Percentiles rank a stretch among this genome's conserved stretches.
These are phyloP conservation scores for Allodekkera sacchari DNA, from an alignment of 805 yeast species.

Conservation along the genomic window DNA sequence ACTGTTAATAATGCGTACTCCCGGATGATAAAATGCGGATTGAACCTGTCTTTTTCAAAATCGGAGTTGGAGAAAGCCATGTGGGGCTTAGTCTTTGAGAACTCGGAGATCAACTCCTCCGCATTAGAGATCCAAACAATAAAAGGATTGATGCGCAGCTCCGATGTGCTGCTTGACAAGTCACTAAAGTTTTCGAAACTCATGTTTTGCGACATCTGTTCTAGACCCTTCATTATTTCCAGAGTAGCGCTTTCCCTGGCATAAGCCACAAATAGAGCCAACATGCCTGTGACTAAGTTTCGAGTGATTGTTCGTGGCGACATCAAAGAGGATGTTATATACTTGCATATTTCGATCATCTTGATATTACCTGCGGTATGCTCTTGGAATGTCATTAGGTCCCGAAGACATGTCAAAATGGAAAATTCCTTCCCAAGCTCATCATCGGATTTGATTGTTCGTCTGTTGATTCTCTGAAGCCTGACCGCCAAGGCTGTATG, in stretches of 20 bases:
- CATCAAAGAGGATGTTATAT: slow-evolving; percentile 63
- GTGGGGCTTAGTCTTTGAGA: slow-evolving; percentile 5
- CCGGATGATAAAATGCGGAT: slow-evolving; percentile 12
- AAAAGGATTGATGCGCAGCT: slow-evolving; percentile 6
- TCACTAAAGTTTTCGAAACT: not conserved
- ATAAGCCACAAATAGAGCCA: slow-evolving; percentile 37
- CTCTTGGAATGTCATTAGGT: slow-evolving; percentile 54
- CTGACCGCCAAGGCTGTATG: slow-evolving; percentile 66
- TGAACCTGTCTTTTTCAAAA: slow-evolving; percentile 7
- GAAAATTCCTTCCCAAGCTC: slow-evolving; percentile 64
- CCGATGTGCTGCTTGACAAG: slow-evolving; percentile 1
- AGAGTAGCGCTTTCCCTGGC: slow-evolving; percentile 10
- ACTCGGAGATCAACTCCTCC: slow-evolving; percentile 8
- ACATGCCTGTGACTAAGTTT: slow-evolving; percentile 70
- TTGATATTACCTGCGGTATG: slow-evolving; percentile 51
- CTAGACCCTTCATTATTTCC: slow-evolving; percentile 8
- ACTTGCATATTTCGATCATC: slow-evolving; percentile 40
- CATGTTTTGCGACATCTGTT: slow-evolving; percentile 1
- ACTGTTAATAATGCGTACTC: slow-evolving; percentile 70
- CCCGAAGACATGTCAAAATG: slow-evolving; percentile 69
- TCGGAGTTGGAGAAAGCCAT: slow-evolving; percentile 4
- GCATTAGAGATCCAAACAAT: slow-evolving; percentile 13
- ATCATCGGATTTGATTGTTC: slow-evolving; percentile 32
- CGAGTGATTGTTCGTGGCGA: slow-evolving; percentile 73
- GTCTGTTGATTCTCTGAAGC: slow-evolving; percentile 43